Base-by-base conservation (phyloP, 345 rosid species). In the Salix brachista region DNA sequence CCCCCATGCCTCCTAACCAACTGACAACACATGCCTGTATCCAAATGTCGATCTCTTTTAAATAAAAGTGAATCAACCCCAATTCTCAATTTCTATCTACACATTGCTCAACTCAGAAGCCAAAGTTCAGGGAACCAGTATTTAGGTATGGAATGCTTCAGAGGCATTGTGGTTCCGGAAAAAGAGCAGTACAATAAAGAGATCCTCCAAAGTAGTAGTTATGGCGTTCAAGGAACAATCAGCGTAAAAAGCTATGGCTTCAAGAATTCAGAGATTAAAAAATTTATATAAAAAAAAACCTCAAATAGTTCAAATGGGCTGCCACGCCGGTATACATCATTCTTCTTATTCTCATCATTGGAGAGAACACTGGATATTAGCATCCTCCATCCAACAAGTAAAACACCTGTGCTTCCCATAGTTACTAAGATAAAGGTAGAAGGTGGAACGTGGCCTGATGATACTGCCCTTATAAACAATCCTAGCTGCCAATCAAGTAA, bases 301-400 rank as follows among this genome's bases (percentile, higher is more conserved):
- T 92, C 97, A 75, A 95, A 90, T 72, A 95, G 88, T 81, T 95
- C 97, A 77, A 95, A 92, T 37, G 97, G 94, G 66, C 84, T 95
- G 60, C 99, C 99, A 8, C 71, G 88, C 54, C 89, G 85, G 81
- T 92, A 92, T 16, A 81, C 82, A 74, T 91, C 97, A 74, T 89
- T 79, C 84, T 90, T 92, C 87, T 88, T 91, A 81, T 82, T 87
- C 19, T 87, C 84, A 25, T 80, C 75, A 11, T 65, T 75, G 26
- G 92, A 89, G 65, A 94, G 88, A 79, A 90, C 68, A 79, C 79
- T 89, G 79, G 87, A 79, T 50, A 86, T 50, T 42, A 92, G 67
- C 23, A 91, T 71, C 85, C 94, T 87, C 92, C 92, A 90, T 21
- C 94, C 97, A n/a, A 89, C 76, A 71, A 90, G 97, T 69, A 90